Evolutionary conservation across 2,329 filamentous ascomycete species (phyloP).

Genomic region (Cercospora janseana): DNA sequence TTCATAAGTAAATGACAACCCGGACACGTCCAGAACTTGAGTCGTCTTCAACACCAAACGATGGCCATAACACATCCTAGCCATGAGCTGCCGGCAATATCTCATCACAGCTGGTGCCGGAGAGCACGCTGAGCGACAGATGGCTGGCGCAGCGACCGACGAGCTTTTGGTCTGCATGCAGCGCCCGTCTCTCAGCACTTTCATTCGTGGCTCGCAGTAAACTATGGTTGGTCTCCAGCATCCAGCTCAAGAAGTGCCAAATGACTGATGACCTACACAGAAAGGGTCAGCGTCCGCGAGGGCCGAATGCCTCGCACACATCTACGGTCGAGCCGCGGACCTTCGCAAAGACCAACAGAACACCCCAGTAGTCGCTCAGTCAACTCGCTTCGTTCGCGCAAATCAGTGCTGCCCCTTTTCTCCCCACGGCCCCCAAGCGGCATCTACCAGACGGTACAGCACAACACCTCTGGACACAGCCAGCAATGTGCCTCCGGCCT

Average conservation of each 20-base stretch:
- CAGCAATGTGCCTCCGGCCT: conserved; percentile 6
- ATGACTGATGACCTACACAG: neutral
- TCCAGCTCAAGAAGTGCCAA: neutral
- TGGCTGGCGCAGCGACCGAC: too few species aligned
- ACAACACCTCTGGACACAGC: conserved; percentile 7
- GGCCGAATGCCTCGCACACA: conserved; percentile 8
- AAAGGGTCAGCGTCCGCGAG: neutral
- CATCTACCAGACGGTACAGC: conserved; percentile 1
- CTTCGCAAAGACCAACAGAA: neutral
- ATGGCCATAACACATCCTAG: too few species aligned
- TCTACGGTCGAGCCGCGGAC: neutral
- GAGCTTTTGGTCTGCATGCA: too few species aligned
- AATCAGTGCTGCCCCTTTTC: neutral
- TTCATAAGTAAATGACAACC: too few species aligned
- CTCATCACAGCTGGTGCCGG: too few species aligned
- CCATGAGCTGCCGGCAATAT: too few species aligned
- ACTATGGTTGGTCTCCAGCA: conserved; percentile 1
- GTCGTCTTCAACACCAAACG: too few species aligned
- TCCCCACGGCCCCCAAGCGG: neutral
- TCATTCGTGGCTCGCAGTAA: neutral
- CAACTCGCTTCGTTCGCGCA: neutral
- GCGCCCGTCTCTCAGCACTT: too few species aligned
- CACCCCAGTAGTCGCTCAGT: neutral
- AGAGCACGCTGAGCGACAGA: too few species aligned
- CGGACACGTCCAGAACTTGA: too few species aligned